These are phyloP conservation scores for Dittrichia graveolens DNA, from an alignment of 129 eudicot genomes.

Conservation along the genomic window DNA sequence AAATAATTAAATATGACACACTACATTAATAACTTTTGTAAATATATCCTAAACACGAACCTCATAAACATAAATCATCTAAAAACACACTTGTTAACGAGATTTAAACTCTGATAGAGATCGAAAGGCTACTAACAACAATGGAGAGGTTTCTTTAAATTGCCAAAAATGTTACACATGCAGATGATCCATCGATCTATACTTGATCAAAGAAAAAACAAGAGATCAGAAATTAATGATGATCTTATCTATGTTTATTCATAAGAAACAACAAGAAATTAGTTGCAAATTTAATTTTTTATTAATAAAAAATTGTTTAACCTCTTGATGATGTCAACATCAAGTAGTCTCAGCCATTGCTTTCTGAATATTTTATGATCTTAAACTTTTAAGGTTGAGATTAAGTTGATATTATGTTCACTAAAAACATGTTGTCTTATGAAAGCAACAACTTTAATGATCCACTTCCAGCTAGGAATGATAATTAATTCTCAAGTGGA, in stretches of 20 bases:
- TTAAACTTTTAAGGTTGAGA: constrained; percentile 14
- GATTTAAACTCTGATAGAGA: too few relatives aligned
- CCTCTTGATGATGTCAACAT: constrained; percentile 17
- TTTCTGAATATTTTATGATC: constrained; percentile 17
- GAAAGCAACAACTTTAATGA: constrained; percentile 31
- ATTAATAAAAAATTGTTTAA: constrained; percentile 6
- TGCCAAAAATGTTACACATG: too few relatives aligned
- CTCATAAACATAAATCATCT: too few relatives aligned
- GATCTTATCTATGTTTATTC: constrained; percentile 17
- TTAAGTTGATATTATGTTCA: constrained; percentile 20
- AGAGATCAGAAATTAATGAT: constrained; percentile 6
- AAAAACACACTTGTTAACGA: too few relatives aligned
- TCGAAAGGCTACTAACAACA: not conserved
- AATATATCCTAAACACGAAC: too few relatives aligned
- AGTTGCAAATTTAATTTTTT: not conserved
- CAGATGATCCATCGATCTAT: too few relatives aligned
- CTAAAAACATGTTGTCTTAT: constrained; percentile 25
- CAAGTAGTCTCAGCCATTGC: constrained; percentile 25
- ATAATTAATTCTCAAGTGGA: constrained; percentile 14
- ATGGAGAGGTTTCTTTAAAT: not conserved
- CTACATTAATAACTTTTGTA: too few relatives aligned
- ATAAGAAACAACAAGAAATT: constrained; percentile 18
- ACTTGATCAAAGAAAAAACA: too few relatives aligned
- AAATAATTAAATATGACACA: not conserved
- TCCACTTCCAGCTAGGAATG: constrained; percentile 20